Evolutionary conservation across 2,329 filamentous ascomycete genomes (phyloP), one percentile per base, ranked within the genome.

Genomic region (Aotearoamyces nothofagi): DNA sequence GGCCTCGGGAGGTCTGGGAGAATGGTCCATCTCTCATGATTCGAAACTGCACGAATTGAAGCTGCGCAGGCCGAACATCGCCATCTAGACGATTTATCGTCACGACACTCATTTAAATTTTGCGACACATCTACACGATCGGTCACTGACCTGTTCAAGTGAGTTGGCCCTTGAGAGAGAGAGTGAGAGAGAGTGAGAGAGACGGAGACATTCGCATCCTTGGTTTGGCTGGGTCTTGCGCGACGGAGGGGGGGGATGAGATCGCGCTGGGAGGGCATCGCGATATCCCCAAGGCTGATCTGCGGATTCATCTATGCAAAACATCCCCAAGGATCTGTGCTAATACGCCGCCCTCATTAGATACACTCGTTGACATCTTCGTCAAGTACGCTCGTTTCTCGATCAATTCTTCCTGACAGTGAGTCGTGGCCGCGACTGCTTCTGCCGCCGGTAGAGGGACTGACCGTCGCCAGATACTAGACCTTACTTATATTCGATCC

Each of bases 301-400:
- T 16, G 10, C 15, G 24, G 22, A 16, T 27, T 24, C 10, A 14
- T 31, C 14, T 14, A 15, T 29, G 23, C 12, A 27, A n/a, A 17
- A 17, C 17, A n/a, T 31, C 13, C 15, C 17, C 17, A 27, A 24
- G 24, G 20, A 37, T 33, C 24, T 30, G 29, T 38, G 33, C 39
- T 47, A 35, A 45, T 43, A 17, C 31, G 14, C n/a, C 28, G 34
- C 10, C 23, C 23, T 30, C 28, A 17, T 29, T 32, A 44, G 42
- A 38, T 31, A 61, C 63, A 49, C 54, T 67, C 60, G 46, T 68
- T 66, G 58, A 61, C 55, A 56, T 49, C 43, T 49, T 51, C 57
- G 63, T 69, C 66, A 68, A 65, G 57, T 67, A 66, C 66, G 66
- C 56, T 70, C 66, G 57, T 65, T 69, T 39, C 37, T 33, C 14